Base-by-base conservation (phyloP, 148 eudicot species). In the Vaccinium vitisidaea region DNA sequence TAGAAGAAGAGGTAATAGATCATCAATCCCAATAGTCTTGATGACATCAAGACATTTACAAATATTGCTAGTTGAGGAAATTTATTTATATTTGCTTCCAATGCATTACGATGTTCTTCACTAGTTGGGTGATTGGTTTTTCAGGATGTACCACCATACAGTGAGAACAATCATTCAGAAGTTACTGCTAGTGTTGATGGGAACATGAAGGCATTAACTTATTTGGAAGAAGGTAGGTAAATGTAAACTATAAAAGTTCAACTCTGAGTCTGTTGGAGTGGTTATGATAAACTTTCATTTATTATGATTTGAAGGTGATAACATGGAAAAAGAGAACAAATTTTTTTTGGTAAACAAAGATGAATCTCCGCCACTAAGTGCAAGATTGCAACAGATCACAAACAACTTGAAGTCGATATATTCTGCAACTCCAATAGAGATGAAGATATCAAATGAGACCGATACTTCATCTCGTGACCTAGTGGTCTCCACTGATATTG, bases 281-380 rank as follows among this genome's bases (percentile, higher is more conserved):
- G 21, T 55, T 53, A 18, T 71, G 58, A 77, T 77, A 16, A 2
- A 27, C 3, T 46, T 11, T 82, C 14, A 50, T 76, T 59, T 59
- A 6, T 39, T 8, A 2, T 75, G 8, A 19, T 80, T n/a, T 50
- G 8, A 32, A 88, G 88, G 77, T 82, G 82, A 46, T 67, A 77
- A 39, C 80, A 82, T 79, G 88, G 94, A 85, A 39, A 93, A 94
- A 83, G 95, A 93, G 82, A 92, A 92, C 75, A 82, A 84, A 32
- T 75, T 43, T 77, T 75, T 59, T 18, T 39, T 61, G 16, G 18
- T 78, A 49, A 84, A 81, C 56, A 86, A 76, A 21, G 87, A 30
- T 21, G 85, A 75, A 69, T 94, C 99, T 74, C 99, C 98, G 27
- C 96, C 98, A 63, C 76, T 97, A 25, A 93, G 94, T 81, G 88